phyloP scores from a whole-genome alignment of 78 protist species.

The Dictyostelium firmibasis region DNA sequence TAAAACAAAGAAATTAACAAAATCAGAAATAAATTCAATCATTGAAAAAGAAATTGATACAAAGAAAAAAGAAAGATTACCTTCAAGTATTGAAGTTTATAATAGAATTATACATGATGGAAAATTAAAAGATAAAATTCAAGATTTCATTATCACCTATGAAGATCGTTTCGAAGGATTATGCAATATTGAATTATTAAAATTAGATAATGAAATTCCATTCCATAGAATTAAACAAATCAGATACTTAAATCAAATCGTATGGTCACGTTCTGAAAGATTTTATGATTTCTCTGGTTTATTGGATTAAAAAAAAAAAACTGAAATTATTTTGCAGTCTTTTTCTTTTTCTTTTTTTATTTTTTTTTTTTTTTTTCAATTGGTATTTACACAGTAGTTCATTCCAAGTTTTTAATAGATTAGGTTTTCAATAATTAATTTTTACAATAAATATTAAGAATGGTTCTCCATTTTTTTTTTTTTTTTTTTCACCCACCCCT shows the following conservation, averaged over 20 bases:
- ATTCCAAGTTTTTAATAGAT: too few relatives aligned
- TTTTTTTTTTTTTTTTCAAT: too few relatives aligned
- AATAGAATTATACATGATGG: constrained; percentile 57
- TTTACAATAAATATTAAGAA: too few relatives aligned
- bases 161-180: constrained; percentile 42
- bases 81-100: constrained; percentile 53
- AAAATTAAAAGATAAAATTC: not conserved
- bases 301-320: not conserved
- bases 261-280: not conserved
- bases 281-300: not conserved
- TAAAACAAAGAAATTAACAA: not conserved
- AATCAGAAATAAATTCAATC: not conserved
- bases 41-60: not conserved
- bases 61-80: constrained; percentile 29
- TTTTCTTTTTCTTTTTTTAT: too few relatives aligned
- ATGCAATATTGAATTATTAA: not conserved
- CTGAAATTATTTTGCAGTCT: too few relatives aligned
- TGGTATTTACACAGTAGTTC: too few relatives aligned
- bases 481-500: too few relatives aligned
- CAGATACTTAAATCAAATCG: not conserved
- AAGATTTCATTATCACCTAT: constrained; percentile 32
- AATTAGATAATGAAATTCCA: constrained; percentile 29
- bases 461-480: not conserved
- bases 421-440: too few relatives aligned
- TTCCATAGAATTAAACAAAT: constrained; percentile 25